Conservation (phyloP, 805 yeast genomes). For the Ogataea pini region DNA sequence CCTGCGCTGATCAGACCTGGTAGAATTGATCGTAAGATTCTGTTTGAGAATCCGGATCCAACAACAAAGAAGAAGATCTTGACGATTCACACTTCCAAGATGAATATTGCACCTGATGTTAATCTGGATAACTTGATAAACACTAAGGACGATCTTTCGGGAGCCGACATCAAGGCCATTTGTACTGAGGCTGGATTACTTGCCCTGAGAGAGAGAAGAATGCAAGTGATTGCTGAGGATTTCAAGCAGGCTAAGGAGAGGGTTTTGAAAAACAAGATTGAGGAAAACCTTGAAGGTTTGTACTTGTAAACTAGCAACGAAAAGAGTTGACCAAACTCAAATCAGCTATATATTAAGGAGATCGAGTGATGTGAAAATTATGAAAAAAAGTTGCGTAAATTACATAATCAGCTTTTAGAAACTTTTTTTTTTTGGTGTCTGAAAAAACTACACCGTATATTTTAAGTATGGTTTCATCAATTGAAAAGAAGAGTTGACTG, state of each 20-base stretch:
- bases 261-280: constrained; percentile 93
- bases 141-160: constrained; percentile 90
- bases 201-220: constrained; percentile 94
- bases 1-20: constrained; percentile 98
- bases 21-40: constrained; percentile 92
- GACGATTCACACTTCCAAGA: constrained; percentile 87
- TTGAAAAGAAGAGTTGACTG: too few species aligned
- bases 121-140: constrained; percentile 86
- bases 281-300: constrained; percentile 92
- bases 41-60: constrained; percentile 94
- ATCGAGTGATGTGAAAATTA: too few species aligned
- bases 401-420: too few species aligned
- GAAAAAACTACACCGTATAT: too few species aligned
- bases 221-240: constrained; percentile 95
- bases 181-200: constrained; percentile 96
- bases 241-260: constrained; percentile 93
- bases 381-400: too few species aligned
- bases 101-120: constrained; percentile 87
- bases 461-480: too few species aligned
- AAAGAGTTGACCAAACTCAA: too few species aligned
- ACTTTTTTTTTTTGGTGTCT: too few species aligned
- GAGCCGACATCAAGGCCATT: constrained; percentile 97
- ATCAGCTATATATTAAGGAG: too few species aligned
- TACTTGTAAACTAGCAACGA: constrained; percentile 46
- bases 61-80: constrained; percentile 91